These are phyloP conservation scores for Phytophthora quininea DNA, from an alignment of 352 stramenopile genomes.

Conservation along the genomic window DNA sequence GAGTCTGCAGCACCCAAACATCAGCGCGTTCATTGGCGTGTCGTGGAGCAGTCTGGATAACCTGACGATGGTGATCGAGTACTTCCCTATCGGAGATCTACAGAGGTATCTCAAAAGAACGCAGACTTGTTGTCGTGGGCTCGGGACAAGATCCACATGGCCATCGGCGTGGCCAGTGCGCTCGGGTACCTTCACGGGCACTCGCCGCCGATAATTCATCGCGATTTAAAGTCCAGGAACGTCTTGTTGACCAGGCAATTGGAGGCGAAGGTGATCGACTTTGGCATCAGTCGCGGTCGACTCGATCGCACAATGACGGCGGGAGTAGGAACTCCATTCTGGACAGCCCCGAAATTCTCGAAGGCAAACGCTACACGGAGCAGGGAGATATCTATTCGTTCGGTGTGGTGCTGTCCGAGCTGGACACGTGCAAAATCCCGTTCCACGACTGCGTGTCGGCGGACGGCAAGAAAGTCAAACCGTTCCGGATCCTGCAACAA, in stretches of 20 bases:
- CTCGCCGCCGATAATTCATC: constrained; percentile 47
- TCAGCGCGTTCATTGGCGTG: constrained; percentile 44
- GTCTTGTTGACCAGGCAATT: constrained; percentile 43
- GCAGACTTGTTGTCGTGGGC: constrained; percentile 31
- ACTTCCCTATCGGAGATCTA: constrained; percentile 45
- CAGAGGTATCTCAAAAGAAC: constrained; percentile 39
- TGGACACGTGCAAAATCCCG: constrained; percentile 45
- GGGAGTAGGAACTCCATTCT: constrained; percentile 57
- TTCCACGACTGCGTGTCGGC: constrained; percentile 25
- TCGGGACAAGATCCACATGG: constrained; percentile 43
- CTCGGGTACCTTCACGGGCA: constrained; percentile 49
- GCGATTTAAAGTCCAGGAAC: constrained; percentile 53
- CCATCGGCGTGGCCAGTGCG: constrained; percentile 36
- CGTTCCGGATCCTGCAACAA: constrained; percentile 51
- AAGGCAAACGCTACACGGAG: constrained; percentile 55
- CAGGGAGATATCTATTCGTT: constrained; percentile 76
- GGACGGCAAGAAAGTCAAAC: constrained; percentile 34
- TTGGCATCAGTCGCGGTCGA: constrained; percentile 43
- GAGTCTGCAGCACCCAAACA: constrained; percentile 36
- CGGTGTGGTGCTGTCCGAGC: constrained; percentile 53
- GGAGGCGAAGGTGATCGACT: constrained; percentile 53
- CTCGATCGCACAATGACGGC: constrained; percentile 41
- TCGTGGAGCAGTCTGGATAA: constrained; percentile 52
- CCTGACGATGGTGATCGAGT: constrained; percentile 50
- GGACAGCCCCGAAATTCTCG: constrained; percentile 72